These are phyloP conservation scores for Boletus pseudo-olivaceus DNA, from an alignment of 768 basidiomycete species.

Conservation along the genomic window DNA sequence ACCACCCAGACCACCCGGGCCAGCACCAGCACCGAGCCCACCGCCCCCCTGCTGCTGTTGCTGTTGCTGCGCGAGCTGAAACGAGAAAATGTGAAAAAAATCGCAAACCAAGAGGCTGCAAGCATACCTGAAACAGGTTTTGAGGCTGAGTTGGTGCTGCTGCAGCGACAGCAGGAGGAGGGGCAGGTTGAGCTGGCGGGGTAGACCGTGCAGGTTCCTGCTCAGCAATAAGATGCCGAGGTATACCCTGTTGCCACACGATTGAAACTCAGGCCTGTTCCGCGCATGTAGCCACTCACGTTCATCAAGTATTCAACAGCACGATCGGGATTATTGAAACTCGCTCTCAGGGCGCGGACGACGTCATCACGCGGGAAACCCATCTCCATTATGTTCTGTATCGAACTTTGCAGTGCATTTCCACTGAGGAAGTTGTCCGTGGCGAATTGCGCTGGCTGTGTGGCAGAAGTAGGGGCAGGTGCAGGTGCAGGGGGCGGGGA, in stretches of 20 bases:
- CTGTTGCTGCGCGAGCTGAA: constrained; percentile 70
- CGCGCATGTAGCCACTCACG: constrained; percentile 44
- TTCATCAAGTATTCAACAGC: constrained; percentile 98
- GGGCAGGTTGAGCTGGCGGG: constrained; percentile 39
- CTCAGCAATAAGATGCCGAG: constrained; percentile 52
- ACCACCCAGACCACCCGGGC: constrained; percentile 16
- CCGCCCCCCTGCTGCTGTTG: constrained; percentile 37
- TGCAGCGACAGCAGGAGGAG: constrained; percentile 35
- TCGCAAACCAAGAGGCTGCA: background rate
- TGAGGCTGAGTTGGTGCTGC: constrained; percentile 51
- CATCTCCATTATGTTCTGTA: constrained; percentile 89
- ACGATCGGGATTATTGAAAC: constrained; percentile 95
- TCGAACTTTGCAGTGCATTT: constrained; percentile 66
- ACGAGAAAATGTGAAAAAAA: background rate
- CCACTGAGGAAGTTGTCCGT: constrained; percentile 75
- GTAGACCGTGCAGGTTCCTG: constrained; percentile 30
- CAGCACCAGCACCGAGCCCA: constrained; percentile 26
- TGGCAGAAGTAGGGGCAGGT: constrained; percentile 28
- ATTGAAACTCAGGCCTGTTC: constrained; percentile 7
- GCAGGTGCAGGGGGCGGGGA: constrained; percentile 32
- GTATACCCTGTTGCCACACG: constrained; percentile 63
- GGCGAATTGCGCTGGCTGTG: constrained; percentile 30
- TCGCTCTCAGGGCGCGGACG: constrained; percentile 80
- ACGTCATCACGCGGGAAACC: constrained; percentile 88
- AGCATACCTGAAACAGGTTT: constrained; percentile 79